Base-by-base conservation (phyloP, 1,139 yeast genomes). In the Chernovozyma sophiae-reginae region DNA sequence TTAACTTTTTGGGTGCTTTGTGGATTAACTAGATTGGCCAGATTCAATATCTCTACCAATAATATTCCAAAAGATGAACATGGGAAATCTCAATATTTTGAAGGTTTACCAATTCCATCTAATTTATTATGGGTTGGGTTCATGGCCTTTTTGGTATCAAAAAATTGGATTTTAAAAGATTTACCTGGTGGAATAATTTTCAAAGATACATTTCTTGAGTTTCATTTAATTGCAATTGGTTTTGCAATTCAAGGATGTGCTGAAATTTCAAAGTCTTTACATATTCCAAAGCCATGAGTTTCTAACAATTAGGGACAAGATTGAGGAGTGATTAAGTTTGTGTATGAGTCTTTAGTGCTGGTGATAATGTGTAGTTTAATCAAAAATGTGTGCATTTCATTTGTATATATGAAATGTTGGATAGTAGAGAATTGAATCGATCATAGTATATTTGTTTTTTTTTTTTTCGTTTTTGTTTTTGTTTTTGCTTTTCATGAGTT, bases 101-200 rank as follows among this genome's bases (percentile, higher is more conserved):
- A 92, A 67, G 98, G 98, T 10, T 77, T 92, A 36, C 98, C 98
- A 13, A 87, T 92, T 50, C 98, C 98, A 40, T 81, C 95, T 4
- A 83, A 95, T 34, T 70, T 92, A 48, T 65, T 75, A 36, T 73
- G 92, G 58, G 96, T 92, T 19, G 70, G 67, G 3, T 55, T 78
- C 35, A 81, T 90, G 86, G 86, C 89, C 19, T 65, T 62, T 42
- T 72, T 81, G 43, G 84, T 80, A 19, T 70, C 70, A 45, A 66
- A 72, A 40, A 75, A 71, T 37, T 59, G 60, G 55, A 64, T 67
- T 51, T 53, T 73, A 58, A 58, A 56, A 33, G 43, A 73, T 45
- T 63, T 92, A 42, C 95, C 96, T 3, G 76, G 80, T 19, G 95
- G 96, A 2, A 47, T 72, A 16, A 42, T 67, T 31, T 73, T 80